Evolutionary conservation across 1,139 yeast species (phyloP).

Genomic region (Starmera stellimalicola): DNA sequence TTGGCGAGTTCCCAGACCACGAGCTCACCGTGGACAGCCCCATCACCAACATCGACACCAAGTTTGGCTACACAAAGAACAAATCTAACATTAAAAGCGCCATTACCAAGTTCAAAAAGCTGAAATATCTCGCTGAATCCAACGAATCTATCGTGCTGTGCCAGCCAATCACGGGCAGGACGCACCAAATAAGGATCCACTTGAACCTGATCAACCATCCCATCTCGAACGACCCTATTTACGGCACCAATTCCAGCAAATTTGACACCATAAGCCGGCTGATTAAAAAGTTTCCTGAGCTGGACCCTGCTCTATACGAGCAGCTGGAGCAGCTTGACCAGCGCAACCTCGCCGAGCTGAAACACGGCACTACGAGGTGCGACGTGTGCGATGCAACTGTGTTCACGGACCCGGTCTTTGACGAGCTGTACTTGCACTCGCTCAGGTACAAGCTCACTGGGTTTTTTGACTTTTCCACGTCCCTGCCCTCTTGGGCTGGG

Average conservation of each 20-base stretch:
- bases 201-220: constrained; percentile 57
- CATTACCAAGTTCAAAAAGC: constrained; percentile 28
- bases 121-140: constrained; percentile 21
- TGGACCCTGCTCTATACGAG: too few species aligned
- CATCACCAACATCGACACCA: constrained; percentile 63
- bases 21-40: constrained; percentile 52
- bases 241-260: constrained; percentile 36
- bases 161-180: constrained; percentile 62
- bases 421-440: neutral
- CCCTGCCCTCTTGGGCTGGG: too few species aligned
- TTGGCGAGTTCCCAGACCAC: constrained; percentile 43
- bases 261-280: too few species aligned
- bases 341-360: too few species aligned
- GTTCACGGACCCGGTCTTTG: neutral
- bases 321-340: too few species aligned
- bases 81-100: constrained; percentile 26
- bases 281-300: too few species aligned
- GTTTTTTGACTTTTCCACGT: too few species aligned
- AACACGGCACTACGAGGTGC: too few species aligned
- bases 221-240: constrained; percentile 58
- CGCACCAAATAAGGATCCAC: constrained; percentile 75
- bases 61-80: constrained; percentile 23
- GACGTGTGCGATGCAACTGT: neutral
- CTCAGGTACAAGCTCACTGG: too few species aligned
- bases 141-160: constrained; percentile 55